Conservation (phyloP, 2,329 filamentous ascomycete species). For the Cladobotryum protrusum region DNA sequence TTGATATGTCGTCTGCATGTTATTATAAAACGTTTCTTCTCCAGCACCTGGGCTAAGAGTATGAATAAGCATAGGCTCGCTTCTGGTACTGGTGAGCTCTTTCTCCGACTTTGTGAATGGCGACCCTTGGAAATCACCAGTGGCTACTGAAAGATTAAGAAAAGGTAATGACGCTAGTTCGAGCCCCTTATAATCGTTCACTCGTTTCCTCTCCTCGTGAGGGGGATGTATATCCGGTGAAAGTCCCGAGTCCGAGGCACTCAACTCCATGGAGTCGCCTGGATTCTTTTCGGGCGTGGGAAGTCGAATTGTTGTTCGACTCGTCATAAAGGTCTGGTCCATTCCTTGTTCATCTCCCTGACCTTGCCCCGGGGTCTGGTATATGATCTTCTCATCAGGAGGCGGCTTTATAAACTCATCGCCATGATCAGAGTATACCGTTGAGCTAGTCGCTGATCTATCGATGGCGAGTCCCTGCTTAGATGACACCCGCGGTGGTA, state of each 20-base stretch:
- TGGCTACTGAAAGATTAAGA: not conserved
- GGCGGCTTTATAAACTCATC: not conserved
- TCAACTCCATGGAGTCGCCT: no score
- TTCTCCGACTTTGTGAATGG: not conserved
- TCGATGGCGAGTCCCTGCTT: not conserved
- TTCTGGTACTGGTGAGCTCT: not conserved
- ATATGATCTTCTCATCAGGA: not conserved
- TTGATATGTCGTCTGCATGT: not conserved
- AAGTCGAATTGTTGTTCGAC: not conserved
- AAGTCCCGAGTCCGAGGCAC: no score
- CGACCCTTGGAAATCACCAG: not conserved
- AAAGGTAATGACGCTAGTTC: not conserved
- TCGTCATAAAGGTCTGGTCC: not conserved
- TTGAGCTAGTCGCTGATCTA: not conserved
- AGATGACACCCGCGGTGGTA: constrained; percentile 17
- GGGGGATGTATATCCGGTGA: no score
- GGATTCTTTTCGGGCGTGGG: no score
- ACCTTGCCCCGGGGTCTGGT: not conserved
- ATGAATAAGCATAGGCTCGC: not conserved
- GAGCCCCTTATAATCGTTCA: no score
- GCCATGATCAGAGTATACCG: not conserved
- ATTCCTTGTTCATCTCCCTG: not conserved
- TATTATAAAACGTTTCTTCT: not conserved
- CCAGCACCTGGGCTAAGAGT: no score
- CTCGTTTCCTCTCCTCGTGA: no score